Conservation (phyloP, 371 early-diverging fungal genomes). For the Lichtheimia ornata region DNA sequence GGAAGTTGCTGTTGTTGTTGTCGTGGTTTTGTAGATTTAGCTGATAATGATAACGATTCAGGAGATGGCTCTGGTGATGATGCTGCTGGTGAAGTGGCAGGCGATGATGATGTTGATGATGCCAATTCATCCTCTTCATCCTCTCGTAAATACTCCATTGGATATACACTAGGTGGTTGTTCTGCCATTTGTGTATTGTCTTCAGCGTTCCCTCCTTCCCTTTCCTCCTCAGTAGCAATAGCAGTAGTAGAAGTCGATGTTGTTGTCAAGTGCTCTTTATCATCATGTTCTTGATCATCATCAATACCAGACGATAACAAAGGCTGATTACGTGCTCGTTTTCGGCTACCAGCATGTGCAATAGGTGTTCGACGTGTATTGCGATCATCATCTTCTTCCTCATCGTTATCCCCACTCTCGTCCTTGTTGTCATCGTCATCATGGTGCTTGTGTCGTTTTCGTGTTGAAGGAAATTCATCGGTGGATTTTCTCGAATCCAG, state of each 20-base stretch:
- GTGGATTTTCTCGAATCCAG: conserved; percentile 15
- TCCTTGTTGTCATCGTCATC: conserved; percentile 18
- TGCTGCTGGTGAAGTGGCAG: background rate
- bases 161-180: background rate
- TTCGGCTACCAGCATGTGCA: conserved; percentile 17
- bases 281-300: conserved; percentile 1
- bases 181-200: conserved; percentile 2
- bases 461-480: conserved; percentile 1
- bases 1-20: conserved; percentile 2
- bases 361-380: conserved; percentile 11
- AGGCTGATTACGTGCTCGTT: conserved; percentile 8
- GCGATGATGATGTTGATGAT: conserved; percentile 11
- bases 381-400: conserved; percentile 9
- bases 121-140: conserved; percentile 12
- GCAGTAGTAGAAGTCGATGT: background rate
- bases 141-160: background rate
- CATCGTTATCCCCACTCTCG: conserved; percentile 15
- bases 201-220: background rate
- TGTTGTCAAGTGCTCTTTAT: background rate
- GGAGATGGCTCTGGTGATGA: conserved; percentile 5
- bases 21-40: background rate
- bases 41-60: background rate
- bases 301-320: background rate
- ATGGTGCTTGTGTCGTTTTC: conserved; percentile 10
- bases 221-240: background rate